A percentile compares a stretch with the other conserved stretches of the same genome.
Conservation (phyloP, 345 rosid species). For the Camelina neglecta region DNA sequence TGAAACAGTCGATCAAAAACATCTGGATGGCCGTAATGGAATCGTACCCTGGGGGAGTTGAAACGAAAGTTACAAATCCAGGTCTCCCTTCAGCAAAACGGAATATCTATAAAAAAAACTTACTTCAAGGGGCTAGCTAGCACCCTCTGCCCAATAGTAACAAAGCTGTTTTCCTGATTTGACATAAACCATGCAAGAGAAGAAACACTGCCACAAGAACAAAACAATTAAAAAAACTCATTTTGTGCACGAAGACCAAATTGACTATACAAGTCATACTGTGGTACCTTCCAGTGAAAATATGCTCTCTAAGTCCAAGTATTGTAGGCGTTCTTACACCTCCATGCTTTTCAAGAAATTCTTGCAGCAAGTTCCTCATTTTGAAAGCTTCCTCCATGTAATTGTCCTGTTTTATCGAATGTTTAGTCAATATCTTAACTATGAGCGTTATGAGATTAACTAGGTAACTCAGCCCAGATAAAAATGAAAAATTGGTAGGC, state of each 20-base stretch:
- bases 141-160: slow-evolving; percentile 79
- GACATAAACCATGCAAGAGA: slow-evolving; percentile 96
- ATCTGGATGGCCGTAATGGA: slow-evolving; percentile 97
- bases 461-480: neutral
- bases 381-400: slow-evolving; percentile 88
- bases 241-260: slow-evolving; percentile 29
- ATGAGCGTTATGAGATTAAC: neutral
- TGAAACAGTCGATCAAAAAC: slow-evolving; percentile 90
- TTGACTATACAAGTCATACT: slow-evolving; percentile 27
- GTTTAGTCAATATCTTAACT: neutral
- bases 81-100: slow-evolving; percentile 46
- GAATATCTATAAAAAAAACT: neutral
- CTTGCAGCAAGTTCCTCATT: slow-evolving; percentile 84
- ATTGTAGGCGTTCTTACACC: slow-evolving; percentile 75
- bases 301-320: slow-evolving; percentile 81
- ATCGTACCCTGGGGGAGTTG: slow-evolving; percentile 67
- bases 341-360: slow-evolving; percentile 67
- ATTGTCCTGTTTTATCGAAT: slow-evolving; percentile 55
- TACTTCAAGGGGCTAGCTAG: slow-evolving; percentile 78
- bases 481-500: slow-evolving; percentile 5
- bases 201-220: slow-evolving; percentile 70
- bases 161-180: slow-evolving; percentile 83
- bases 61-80: slow-evolving; percentile 20
- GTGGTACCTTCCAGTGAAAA: slow-evolving; percentile 80
- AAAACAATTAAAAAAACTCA: slow-evolving; percentile 23